phyloP scores from a whole-genome alignment of 768 basidiomycete genomes.

The Leccinellum rugosiceps region DNA sequence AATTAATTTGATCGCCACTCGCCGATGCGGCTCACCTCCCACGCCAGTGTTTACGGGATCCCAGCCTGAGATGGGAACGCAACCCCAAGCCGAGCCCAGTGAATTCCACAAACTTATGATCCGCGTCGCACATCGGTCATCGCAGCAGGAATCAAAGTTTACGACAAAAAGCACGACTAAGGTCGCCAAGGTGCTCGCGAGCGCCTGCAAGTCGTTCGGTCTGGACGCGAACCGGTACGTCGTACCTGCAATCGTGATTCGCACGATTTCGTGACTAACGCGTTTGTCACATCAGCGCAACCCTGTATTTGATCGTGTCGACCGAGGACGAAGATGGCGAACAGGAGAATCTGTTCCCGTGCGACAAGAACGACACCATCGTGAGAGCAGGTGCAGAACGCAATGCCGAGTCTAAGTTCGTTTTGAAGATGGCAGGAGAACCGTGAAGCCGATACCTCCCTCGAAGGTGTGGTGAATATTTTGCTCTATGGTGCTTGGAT shows the following conservation, averaged over 20 bases:
- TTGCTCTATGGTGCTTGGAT: not conserved
- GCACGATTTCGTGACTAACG: not conserved
- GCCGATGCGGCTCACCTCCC: not conserved
- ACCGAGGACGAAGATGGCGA: slow-evolving; percentile 24
- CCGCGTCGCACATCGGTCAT: slow-evolving; percentile 30
- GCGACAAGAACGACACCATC: slow-evolving; percentile 27
- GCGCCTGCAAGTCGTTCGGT: slow-evolving; percentile 30
- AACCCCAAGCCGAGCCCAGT: slow-evolving; percentile 1
- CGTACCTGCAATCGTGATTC: not conserved
- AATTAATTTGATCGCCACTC: not conserved
- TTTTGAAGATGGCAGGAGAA: slow-evolving; percentile 24
- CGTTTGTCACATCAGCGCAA: slow-evolving; percentile 13
- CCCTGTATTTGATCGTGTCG: slow-evolving; percentile 24
- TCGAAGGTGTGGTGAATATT: not conserved
- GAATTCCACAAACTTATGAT: slow-evolving; percentile 21
- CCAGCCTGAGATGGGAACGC: not conserved
- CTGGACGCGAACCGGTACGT: slow-evolving; percentile 23
- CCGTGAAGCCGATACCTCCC: no score
- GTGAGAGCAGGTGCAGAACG: slow-evolving; percentile 25
- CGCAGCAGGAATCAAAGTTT: slow-evolving; percentile 32
- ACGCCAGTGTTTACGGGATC: slow-evolving; percentile 3
- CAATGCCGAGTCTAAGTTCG: slow-evolving; percentile 21
- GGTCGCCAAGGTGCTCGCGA: slow-evolving; percentile 26
- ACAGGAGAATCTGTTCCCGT: slow-evolving; percentile 29
- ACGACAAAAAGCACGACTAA: slow-evolving; percentile 29